Percentiles rank a stretch among this genome's conserved stretches.
phyloP scores from a whole-genome alignment of 257 asterid species.

The Hygrophila difformis region DNA sequence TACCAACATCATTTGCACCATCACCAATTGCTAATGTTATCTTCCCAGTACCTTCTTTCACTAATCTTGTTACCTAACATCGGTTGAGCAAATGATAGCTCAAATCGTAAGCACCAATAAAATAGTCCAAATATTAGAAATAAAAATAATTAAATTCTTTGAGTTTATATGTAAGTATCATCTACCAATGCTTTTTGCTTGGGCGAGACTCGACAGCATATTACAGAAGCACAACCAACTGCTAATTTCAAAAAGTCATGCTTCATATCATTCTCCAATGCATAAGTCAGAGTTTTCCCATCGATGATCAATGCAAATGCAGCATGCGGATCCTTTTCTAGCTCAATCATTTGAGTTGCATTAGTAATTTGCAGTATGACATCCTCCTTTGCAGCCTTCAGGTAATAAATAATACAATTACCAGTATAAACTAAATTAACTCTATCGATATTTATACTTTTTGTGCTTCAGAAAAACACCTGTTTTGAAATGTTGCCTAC shows the following conservation, averaged over 20 bases:
- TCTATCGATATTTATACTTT: no score
- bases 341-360: slow-evolving; percentile 73
- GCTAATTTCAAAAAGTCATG: slow-evolving; percentile 74
- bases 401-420: slow-evolving; percentile 14
- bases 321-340: slow-evolving; percentile 83
- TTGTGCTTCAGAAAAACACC: no score
- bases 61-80: slow-evolving; percentile 79
- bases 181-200: slow-evolving; percentile 92
- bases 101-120: slow-evolving; percentile 7
- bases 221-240: slow-evolving; percentile 87
- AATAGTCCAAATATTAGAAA: neutral
- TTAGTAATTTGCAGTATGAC: slow-evolving; percentile 71
- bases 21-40: slow-evolving; percentile 95
- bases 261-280: slow-evolving; percentile 81
- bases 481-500: slow-evolving; percentile 35
- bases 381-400: slow-evolving; percentile 57
- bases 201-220: slow-evolving; percentile 99
- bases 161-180: slow-evolving; percentile 2
- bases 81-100: slow-evolving; percentile 11
- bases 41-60: slow-evolving; percentile 92
- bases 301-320: slow-evolving; percentile 95
- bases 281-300: slow-evolving; percentile 78
- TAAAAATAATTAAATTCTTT: neutral
- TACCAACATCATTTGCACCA: slow-evolving; percentile 99
- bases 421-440: slow-evolving; percentile 10